These are phyloP conservation scores for Solanum ossicruentum DNA, from an alignment of 257 asterid genomes.

Conservation along the genomic window DNA sequence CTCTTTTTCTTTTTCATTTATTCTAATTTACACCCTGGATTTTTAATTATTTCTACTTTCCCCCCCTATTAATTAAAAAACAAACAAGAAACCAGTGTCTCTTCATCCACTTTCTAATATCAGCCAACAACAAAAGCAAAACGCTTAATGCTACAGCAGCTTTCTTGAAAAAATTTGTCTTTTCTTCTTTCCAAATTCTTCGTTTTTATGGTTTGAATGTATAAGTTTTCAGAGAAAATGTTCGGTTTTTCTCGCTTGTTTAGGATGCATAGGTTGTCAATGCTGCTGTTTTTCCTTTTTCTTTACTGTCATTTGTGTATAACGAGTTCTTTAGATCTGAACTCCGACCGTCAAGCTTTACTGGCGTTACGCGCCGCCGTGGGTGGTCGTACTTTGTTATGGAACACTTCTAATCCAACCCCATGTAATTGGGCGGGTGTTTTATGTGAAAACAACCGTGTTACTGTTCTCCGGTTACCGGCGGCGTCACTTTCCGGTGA, in stretches of 20 bases:
- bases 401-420: constrained; percentile 38
- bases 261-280: neutral
- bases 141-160: neutral
- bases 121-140: neutral
- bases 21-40: constrained; percentile 20
- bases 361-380: constrained; percentile 53
- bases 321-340: constrained; percentile 31
- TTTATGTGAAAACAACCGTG: constrained; percentile 43
- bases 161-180: neutral
- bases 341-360: constrained; percentile 50
- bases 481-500: constrained; percentile 51
- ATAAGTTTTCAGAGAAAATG: neutral
- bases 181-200: neutral
- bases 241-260: neutral
- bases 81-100: neutral
- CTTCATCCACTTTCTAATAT: neutral
- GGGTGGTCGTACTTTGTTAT: constrained; percentile 52
- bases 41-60: neutral
- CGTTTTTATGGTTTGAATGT: neutral
- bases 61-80: neutral
- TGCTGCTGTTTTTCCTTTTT: constrained; percentile 13
- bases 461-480: constrained; percentile 61
- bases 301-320: constrained; percentile 6
- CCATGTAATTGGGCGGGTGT: constrained; percentile 77
- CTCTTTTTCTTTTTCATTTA: neutral